Conservation (phyloP, 495 filamentous ascomycete species). For the Schizothecium vesticola region DNA sequence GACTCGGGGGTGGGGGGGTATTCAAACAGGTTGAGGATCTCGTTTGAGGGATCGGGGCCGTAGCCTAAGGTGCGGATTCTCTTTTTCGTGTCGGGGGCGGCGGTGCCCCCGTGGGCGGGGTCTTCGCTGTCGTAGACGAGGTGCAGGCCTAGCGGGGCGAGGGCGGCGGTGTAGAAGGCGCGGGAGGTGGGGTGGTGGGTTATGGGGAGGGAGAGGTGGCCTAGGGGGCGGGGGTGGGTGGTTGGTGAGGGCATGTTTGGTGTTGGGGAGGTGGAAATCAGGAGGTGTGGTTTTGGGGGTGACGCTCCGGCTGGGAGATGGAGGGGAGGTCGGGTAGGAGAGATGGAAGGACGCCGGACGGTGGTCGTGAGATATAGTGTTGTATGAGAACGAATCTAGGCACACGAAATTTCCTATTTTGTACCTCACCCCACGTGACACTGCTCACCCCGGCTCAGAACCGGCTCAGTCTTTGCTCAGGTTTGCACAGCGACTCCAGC, state of each 20-base stretch:
- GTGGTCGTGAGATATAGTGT: too few relatives aligned
- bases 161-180: constrained; percentile 30
- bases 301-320: too few relatives aligned
- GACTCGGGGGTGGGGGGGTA: too few relatives aligned
- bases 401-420: too few relatives aligned
- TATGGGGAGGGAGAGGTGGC: constrained; percentile 34
- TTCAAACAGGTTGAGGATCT: constrained; percentile 34
- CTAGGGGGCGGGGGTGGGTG: constrained; percentile 21
- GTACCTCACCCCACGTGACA: too few relatives aligned
- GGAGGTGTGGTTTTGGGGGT: too few relatives aligned
- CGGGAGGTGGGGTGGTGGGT: constrained; percentile 24
- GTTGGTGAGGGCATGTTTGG: background rate
- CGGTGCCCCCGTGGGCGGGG: background rate
- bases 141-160: constrained; percentile 24
- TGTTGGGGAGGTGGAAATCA: background rate
- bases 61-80: constrained; percentile 27
- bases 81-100: background rate
- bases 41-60: constrained; percentile 23
- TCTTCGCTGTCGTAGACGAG: constrained; percentile 34
- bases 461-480: too few relatives aligned
- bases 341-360: too few relatives aligned
- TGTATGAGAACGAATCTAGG: too few relatives aligned
- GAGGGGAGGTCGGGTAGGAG: too few relatives aligned
- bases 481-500: too few relatives aligned
- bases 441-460: too few relatives aligned